These are phyloP conservation scores for Letharia columbiana DNA, from an alignment of 495 filamentous ascomycete genomes.

Conservation along the genomic window DNA sequence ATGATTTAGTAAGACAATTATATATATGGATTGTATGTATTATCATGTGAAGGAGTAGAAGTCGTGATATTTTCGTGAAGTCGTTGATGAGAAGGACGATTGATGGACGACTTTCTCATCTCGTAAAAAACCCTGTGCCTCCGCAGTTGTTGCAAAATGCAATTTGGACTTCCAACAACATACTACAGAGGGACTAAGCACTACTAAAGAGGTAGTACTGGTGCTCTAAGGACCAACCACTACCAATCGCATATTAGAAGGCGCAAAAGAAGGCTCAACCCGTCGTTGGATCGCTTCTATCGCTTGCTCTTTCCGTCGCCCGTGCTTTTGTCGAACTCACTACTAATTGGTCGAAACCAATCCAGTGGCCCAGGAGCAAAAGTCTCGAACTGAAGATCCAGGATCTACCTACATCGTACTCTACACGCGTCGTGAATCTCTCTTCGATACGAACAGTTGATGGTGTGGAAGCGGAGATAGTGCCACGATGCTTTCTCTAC, in stretches of 20 bases:
- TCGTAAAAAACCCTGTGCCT: background rate
- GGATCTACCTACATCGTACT: background rate
- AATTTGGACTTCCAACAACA: background rate
- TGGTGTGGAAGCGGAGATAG: background rate
- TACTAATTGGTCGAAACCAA: background rate
- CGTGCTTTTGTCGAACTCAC: background rate
- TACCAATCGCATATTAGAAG: slow-evolving; percentile 3
- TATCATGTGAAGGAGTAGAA: background rate
- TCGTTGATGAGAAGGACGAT: background rate
- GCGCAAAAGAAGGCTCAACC: background rate
- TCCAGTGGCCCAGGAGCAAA: background rate
- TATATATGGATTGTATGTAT: background rate
- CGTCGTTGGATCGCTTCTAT: slow-evolving; percentile 7
- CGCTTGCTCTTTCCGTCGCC: background rate
- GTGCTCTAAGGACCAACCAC: background rate
- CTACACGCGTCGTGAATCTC: background rate
- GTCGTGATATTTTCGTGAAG: background rate
- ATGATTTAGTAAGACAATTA: background rate
- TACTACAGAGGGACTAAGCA: background rate
- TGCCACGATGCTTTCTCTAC: too few species aligned
- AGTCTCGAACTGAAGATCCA: slow-evolving; percentile 3
- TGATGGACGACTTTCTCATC: background rate
- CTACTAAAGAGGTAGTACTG: background rate
- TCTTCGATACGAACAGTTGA: background rate
- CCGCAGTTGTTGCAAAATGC: background rate